Percentiles rank a stretch among this genome's conserved stretches.
Evolutionary conservation across 352 stramenopile species (phyloP).

Genomic region (Phytophthora sp.): DNA sequence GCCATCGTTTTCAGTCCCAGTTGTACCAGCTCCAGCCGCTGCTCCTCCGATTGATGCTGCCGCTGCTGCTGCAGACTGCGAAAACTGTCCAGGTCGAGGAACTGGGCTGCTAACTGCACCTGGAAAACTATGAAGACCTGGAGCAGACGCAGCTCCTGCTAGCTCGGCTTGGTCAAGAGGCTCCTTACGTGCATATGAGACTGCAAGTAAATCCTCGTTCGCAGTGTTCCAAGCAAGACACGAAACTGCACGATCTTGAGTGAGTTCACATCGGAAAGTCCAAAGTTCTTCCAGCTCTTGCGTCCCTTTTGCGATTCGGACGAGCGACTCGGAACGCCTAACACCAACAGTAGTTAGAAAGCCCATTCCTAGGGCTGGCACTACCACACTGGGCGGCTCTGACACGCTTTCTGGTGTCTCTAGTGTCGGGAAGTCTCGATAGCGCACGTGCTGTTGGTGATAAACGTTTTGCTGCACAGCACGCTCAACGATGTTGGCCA

Average conservation of each 20-base stretch:
- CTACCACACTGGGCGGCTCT: slow-evolving; percentile 8
- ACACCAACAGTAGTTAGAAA: slow-evolving; percentile 20
- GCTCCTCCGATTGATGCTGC: slow-evolving; percentile 9
- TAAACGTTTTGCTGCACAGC: slow-evolving; percentile 91
- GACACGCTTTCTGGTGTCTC: slow-evolving; percentile 14
- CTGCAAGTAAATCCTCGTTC: slow-evolving; percentile 91
- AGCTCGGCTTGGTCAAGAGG: neutral
- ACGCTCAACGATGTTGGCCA: slow-evolving; percentile 77
- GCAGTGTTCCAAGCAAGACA: slow-evolving; percentile 88
- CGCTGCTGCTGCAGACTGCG: slow-evolving; percentile 3
- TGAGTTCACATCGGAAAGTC: slow-evolving; percentile 75
- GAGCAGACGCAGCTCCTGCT: neutral
- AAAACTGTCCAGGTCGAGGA: slow-evolving; percentile 14
- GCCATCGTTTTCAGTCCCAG: slow-evolving; percentile 44
- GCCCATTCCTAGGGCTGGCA: slow-evolving; percentile 21
- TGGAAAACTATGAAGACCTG: neutral
- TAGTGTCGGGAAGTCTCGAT: slow-evolving; percentile 78
- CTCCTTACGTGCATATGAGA: slow-evolving; percentile 74
- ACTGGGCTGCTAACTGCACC: slow-evolving; percentile 10
- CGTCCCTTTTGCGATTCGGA: slow-evolving; percentile 4
- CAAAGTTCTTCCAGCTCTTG: slow-evolving; percentile 74
- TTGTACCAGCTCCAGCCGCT: neutral
- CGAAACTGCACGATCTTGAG: slow-evolving; percentile 60
- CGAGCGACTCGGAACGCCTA: slow-evolving; percentile 2
- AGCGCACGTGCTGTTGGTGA: slow-evolving; percentile 82